Conservation (phyloP, 2,329 filamentous ascomycete genomes). For the Aspergillus costaricaensis region DNA sequence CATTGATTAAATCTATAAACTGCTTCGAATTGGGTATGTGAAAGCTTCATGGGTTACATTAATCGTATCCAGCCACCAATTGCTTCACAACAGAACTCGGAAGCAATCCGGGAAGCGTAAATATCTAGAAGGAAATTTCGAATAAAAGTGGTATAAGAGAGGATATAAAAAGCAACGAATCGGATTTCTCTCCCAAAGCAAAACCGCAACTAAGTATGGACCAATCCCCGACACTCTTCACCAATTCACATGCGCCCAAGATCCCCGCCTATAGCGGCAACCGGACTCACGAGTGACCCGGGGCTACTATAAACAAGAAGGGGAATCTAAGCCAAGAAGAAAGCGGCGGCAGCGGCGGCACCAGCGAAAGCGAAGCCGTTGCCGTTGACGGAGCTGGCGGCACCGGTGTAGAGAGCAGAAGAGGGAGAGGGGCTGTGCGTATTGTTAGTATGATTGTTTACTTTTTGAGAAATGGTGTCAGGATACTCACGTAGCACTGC, state of each 20-base stretch:
- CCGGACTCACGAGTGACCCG: constrained; percentile 22
- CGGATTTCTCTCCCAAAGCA: constrained; percentile 26
- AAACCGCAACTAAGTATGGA: constrained; percentile 24
- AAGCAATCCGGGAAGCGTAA: constrained; percentile 24
- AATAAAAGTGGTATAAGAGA: constrained; percentile 17
- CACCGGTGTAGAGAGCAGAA: constrained; percentile 31
- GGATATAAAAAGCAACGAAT: constrained; percentile 13
- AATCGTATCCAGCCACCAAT: constrained; percentile 29
- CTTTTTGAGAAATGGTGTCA: background rate
- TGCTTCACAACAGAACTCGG: constrained; percentile 26
- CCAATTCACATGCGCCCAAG: constrained; percentile 9
- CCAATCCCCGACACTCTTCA: constrained; percentile 16
- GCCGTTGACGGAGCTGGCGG: constrained; percentile 29
- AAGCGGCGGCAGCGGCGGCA: constrained; percentile 33
- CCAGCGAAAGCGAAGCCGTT: constrained; percentile 35
- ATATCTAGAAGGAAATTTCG: constrained; percentile 14
- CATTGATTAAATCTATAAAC: constrained; percentile 4
- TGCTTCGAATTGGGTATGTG: constrained; percentile 19
- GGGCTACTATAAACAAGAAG: constrained; percentile 34
- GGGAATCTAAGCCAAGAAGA: constrained; percentile 37
- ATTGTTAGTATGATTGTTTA: constrained; percentile 4
- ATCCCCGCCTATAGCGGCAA: constrained; percentile 8
- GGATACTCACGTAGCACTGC: constrained; percentile 22
- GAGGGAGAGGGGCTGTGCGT: constrained; percentile 20
- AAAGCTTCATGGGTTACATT: constrained; percentile 31